Evolutionary conservation across 1,139 yeast genomes (phyloP).

Genomic region (Pneumocystis carinii): DNA sequence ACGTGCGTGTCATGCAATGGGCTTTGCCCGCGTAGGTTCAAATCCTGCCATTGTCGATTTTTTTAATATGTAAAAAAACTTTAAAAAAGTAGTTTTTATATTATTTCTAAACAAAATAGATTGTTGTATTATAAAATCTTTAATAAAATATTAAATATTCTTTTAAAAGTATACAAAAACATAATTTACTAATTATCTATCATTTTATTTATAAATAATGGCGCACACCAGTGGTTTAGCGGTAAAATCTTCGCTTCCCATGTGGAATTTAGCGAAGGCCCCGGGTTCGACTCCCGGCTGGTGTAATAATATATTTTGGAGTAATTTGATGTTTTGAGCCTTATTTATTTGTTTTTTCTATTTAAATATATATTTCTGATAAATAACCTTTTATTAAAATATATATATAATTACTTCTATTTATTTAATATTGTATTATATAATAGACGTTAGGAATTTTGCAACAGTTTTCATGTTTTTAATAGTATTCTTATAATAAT

Average conservation of each 20-base stretch:
- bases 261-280: not conserved
- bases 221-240: not conserved
- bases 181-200: not conserved
- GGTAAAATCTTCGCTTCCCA: conserved; percentile 1
- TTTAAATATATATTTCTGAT: not conserved
- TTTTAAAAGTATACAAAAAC: not conserved
- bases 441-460: too few relatives aligned
- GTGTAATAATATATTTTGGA: not conserved
- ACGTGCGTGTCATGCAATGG: not conserved
- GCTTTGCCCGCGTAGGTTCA: conserved; percentile 1
- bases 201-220: not conserved
- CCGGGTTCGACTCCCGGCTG: conserved; percentile 2
- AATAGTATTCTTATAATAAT: too few relatives aligned
- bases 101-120: not conserved
- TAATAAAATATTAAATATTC: not conserved
- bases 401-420: too few relatives aligned
- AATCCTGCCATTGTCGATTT: not conserved
- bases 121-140: not conserved
- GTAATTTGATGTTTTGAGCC: too few relatives aligned
- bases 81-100: not conserved
- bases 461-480: too few relatives aligned
- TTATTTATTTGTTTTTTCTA: not conserved
- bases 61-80: not conserved
- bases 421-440: too few relatives aligned
- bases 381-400: too few relatives aligned